phyloP scores from a whole-genome alignment of 768 basidiomycete genomes.

The Kwoniella pini region DNA sequence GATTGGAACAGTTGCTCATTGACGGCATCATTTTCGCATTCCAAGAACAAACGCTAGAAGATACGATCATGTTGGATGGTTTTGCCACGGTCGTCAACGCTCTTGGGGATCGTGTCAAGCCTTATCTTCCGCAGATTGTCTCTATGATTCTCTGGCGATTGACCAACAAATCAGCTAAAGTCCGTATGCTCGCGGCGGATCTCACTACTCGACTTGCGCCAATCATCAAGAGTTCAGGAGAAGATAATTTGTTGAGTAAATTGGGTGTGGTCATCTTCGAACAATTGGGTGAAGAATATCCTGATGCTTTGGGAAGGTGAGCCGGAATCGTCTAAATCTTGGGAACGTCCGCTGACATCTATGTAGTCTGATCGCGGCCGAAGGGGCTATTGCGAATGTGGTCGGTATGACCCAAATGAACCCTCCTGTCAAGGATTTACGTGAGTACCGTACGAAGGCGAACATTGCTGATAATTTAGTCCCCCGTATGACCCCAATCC shows the following conservation, averaged over 20 bases:
- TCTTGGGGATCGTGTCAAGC: constrained; percentile 90
- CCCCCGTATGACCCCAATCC: constrained; percentile 99
- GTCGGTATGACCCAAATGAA: constrained; percentile 99
- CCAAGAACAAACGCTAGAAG: constrained; percentile 99
- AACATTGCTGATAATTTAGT: constrained; percentile 60
- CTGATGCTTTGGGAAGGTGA: constrained; percentile 84
- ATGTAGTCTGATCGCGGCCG: constrained; percentile 99
- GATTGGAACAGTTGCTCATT: constrained; percentile 87
- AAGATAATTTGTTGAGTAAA: constrained; percentile 92
- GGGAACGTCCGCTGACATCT: constrained; percentile 22
- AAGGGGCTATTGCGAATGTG: constrained; percentile 97
- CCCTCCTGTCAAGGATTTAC: constrained; percentile 96
- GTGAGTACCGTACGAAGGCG: constrained; percentile 62
- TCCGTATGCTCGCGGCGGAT: constrained; percentile 98
- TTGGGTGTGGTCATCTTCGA: constrained; percentile 96
- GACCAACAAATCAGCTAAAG: constrained; percentile 99
- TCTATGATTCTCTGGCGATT: constrained; percentile 98
- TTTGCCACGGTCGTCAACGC: constrained; percentile 98
- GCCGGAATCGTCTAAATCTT: no score
- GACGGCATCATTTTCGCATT: constrained; percentile 99
- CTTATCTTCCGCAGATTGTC: constrained; percentile 97
- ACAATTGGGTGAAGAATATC: constrained; percentile 98
- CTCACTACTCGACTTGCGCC: constrained; percentile 91
- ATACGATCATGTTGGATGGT: constrained; percentile 98
- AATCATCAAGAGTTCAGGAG: constrained; percentile 98